A percentile compares a stretch with the other conserved stretches of the same genome.
These are phyloP conservation scores for Pisolithus tinctorius DNA, from an alignment of 768 basidiomycete genomes.

Conservation along the genomic window DNA sequence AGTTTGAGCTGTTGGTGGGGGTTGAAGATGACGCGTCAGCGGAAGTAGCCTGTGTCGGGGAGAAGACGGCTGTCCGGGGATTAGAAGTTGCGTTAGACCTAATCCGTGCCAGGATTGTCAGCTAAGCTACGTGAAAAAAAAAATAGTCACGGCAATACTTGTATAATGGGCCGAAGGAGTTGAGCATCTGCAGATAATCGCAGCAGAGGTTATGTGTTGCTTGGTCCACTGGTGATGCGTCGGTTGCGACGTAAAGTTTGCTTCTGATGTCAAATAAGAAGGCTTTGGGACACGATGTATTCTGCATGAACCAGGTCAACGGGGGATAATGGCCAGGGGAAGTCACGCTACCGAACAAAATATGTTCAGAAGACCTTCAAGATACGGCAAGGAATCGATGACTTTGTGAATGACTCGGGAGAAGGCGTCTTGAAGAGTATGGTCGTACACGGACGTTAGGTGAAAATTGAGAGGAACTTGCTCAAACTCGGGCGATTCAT, in stretches of 20 bases:
- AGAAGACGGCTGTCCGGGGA: slow-evolving; percentile 3
- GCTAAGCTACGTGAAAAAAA: neutral
- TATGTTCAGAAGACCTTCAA: slow-evolving; percentile 83
- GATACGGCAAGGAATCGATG: slow-evolving; percentile 74
- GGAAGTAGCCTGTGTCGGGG: neutral
- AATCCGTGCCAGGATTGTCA: neutral
- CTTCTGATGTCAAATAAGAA: slow-evolving; percentile 87
- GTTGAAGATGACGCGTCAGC: slow-evolving; percentile 4
- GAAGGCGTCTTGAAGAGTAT: slow-evolving; percentile 87
- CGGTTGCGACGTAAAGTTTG: slow-evolving; percentile 87
- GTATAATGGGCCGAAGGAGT: slow-evolving; percentile 81
- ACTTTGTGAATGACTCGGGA: slow-evolving; percentile 85
- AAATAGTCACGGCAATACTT: slow-evolving; percentile 39
- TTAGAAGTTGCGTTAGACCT: slow-evolving; percentile 17
- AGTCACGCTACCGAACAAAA: slow-evolving; percentile 59
- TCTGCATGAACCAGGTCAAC: slow-evolving; percentile 37
- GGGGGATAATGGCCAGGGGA: neutral
- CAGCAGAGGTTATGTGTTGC: slow-evolving; percentile 85
- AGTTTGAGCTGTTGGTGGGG: neutral
- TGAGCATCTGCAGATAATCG: slow-evolving; percentile 85
- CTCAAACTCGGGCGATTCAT: slow-evolving; percentile 69
- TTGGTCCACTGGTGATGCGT: slow-evolving; percentile 85
- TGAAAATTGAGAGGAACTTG: slow-evolving; percentile 80
- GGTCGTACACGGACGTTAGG: slow-evolving; percentile 90
- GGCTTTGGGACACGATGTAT: slow-evolving; percentile 88